Evolutionary conservation across 306 rosid species (phyloP).

Genomic region (Rosa multiflora): DNA sequence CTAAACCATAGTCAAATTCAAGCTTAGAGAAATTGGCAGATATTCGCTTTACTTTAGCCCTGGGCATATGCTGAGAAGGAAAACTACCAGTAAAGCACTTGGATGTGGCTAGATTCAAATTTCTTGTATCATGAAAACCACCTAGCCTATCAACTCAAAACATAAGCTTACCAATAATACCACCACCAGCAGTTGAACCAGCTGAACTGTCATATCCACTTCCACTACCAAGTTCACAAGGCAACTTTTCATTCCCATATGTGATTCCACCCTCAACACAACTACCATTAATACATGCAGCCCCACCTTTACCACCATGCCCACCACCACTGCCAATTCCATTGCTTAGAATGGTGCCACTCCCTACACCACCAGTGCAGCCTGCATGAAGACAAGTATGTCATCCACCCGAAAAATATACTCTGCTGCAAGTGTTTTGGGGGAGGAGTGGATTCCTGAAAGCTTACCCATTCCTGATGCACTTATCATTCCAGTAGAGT

Average conservation of each 20-base stretch:
- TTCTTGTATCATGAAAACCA: constrained; percentile 14
- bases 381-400: constrained; percentile 45
- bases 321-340: constrained; percentile 96
- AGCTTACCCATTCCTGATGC: constrained; percentile 91
- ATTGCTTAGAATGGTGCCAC: constrained; percentile 51
- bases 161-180: constrained; percentile 73
- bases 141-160: constrained; percentile 15
- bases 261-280: constrained; percentile 77
- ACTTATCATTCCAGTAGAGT: constrained; percentile 73
- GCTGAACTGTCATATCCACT: constrained; percentile 66
- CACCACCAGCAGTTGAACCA: constrained; percentile 85
- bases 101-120: not conserved
- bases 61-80: not conserved
- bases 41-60: not conserved
- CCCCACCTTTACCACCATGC: constrained; percentile 95
- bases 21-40: not conserved
- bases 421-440: not conserved
- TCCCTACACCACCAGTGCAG: constrained; percentile 88
- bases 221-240: constrained; percentile 99
- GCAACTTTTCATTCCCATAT: constrained; percentile 72
- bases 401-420: constrained; percentile 8
- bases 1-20: not conserved
- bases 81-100: not conserved
- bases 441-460: constrained; percentile 1
- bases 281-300: constrained; percentile 47